Base-by-base conservation (phyloP, 345 rosid genomes). In the Salix caprea region DNA sequence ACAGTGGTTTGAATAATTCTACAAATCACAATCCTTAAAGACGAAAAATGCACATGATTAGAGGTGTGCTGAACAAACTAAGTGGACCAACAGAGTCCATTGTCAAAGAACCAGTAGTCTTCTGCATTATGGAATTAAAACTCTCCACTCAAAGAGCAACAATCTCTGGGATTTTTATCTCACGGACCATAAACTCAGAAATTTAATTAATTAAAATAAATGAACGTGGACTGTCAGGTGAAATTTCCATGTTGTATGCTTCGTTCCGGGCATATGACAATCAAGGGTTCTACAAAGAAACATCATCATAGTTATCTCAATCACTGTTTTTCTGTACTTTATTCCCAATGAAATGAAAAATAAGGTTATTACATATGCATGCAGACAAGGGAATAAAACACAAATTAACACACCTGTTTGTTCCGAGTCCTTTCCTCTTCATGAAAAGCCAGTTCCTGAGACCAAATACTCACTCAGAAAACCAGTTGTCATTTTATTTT, bases 351-450 rank as follows among this genome's bases (percentile, higher is more conserved):
- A 58, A 58, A 58, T 42, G 46, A 30, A 56, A 32, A 76, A 26
- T 26, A 14, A 56, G 60, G 5, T 14, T 32, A 12, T 58, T 7
- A 42, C 50, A 14, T 26, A 76, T 60, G 46, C 46, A 75, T 54
- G 23, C 73, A 70, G 48, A 76, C 60, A 42, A 36, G 70, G 50
- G 65, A 78, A 65, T 42, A 54, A 67, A 70, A 75, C 21, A 58
- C 26, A 77, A 74, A 77, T 72, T 39, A 69, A 70, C 26, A 37
- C 18, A 93, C 99, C 99, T 90, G 97, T 82, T 91, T 91, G 73
- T 90, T 95, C 74, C 95, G 93, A 77, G 87, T 89, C 81, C 85
- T 83, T 50, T 95, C 99, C 77, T 93, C 99, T 82, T 89, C 94
- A 81, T 83, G 92, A 84, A 93, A 91, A 76, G 90, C 90, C 89